Base-by-base conservation (phyloP, 306 rosid species). In the Glycine soja region DNA sequence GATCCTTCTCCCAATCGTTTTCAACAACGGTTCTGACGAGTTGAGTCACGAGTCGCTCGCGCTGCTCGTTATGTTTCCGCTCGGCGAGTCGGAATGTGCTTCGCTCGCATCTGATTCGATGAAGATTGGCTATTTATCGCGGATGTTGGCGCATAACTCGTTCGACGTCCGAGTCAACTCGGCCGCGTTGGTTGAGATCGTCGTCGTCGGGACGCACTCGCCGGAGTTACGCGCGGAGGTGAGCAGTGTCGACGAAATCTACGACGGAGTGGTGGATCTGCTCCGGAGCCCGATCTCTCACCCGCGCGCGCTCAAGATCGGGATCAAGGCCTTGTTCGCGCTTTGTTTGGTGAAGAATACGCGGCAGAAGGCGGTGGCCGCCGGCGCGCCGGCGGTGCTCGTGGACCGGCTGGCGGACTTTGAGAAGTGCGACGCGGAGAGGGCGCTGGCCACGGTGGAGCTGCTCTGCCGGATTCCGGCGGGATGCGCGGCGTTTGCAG, bases 371-470 rank as follows among this genome's bases (percentile, higher is more conserved):
- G 99, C 94, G 3, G 89, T 93, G 6, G 34, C 58, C 0, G 92
- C 99, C 34, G 97, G 96, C 6, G 99, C 97, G 10, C 89, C 96
- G 1, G 94, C 63, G 80, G 80, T 83, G 2, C 85, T 95, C 3
- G 80, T 93, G 7, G 94, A 95, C 77, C 48, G 96, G 0, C 82
- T 95, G 3, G 85, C 97, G 0, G 97, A 92, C 45, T 89, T 93
- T 18, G 99, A 95, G 86, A 95, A 89, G 43, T 93, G 91, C 65
- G 99, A 95, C 42, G 89, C 94, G 0, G 99, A 95, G 75, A 71
- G 97, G 11, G 99, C 97, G 0, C 80, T 95, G 0, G 98, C 99
- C 0, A 90, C 99, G 1, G 86, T 95, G 54, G 99, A 95, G 68
- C 85, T 95, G 0, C 83, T 95, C 0, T 95, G 97, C 70, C 76